Percentiles rank a stretch among this genome's conserved stretches.
These are phyloP conservation scores for Tetrahymena malaccensis DNA, from an alignment of 73 alveolate genomes.

Conservation along the genomic window DNA sequence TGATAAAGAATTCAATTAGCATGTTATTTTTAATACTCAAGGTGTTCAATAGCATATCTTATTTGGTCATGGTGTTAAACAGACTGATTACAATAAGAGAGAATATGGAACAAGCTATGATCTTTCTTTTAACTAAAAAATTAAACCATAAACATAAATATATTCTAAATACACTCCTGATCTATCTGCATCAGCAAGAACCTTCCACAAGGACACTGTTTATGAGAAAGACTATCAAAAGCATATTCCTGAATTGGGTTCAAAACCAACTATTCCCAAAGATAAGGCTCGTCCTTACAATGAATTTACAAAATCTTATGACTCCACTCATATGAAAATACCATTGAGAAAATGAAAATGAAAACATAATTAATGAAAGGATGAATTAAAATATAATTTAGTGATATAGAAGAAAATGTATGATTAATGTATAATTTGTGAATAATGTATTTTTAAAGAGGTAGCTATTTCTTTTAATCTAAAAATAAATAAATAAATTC, in stretches of 20 bases:
- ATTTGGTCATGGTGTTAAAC: slow-evolving; percentile 39
- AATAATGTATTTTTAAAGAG: too few relatives aligned
- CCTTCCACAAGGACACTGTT: background rate
- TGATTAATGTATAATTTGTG: background rate
- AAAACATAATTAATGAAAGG: background rate
- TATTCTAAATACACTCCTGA: slow-evolving; percentile 34
- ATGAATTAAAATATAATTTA: background rate
- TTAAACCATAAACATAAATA: slow-evolving; percentile 28
- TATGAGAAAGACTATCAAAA: background rate
- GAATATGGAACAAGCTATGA: slow-evolving; percentile 31
- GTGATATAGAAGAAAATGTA: background rate
- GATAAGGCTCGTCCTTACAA: slow-evolving; percentile 5
- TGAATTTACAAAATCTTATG: slow-evolving; percentile 34
- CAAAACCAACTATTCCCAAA: background rate
- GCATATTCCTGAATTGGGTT: background rate
- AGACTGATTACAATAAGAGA: background rate
- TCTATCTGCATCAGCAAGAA: background rate
- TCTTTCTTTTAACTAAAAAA: slow-evolving; percentile 21
- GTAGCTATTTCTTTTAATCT: background rate
- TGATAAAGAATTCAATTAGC: slow-evolving; percentile 28
- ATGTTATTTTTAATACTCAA: slow-evolving; percentile 9
- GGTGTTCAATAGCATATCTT: slow-evolving; percentile 33
- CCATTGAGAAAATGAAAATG: slow-evolving; percentile 32
- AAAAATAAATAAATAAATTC: too few relatives aligned
- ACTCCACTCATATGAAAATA: slow-evolving; percentile 27